Base-by-base conservation (phyloP, 495 filamentous ascomycete genomes). In the Neurospora terricola region DNA sequence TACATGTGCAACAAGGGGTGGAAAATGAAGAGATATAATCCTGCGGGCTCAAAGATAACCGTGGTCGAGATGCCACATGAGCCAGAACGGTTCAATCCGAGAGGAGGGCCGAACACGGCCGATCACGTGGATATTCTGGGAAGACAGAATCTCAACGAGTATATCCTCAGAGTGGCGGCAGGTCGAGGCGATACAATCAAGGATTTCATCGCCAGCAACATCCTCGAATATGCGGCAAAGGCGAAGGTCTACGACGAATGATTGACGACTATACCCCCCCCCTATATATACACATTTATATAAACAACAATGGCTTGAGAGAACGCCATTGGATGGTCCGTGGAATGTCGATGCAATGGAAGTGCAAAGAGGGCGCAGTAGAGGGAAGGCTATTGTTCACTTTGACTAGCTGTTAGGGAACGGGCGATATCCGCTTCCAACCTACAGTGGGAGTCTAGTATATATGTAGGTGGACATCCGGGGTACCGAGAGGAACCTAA, bases 81-180 rank as follows among this genome's bases (percentile, higher is more conserved):
- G 79, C 96, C 96, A 0, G 94, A 97, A 72, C 84, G 93, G 30
- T 98, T 98, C 81, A 92, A 90, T 73, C 93, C 96, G 0, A 84
- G 96, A 14, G 96, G 96, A 59, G 96, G 96, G 0, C 96, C 95
- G 14, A 98, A 97, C 77, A 98, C 96, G 42, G 94, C 93, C 2
- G 96, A 99, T 81, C 96, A 99, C 77, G 96, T 99, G 40, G 96
- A 99, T 80, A 98, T 99, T 72, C 84, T 99, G 21, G 96, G 96
- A 14, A 85, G 96, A 5, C 88, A 92, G 74, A 94, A 89, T 6
- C 87, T 99, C 11, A 99, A 98, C 77, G 96, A 98, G 80, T 83
- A 97, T 27, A 92, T 99, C 59, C 83, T 99, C 71, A 86, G 91
- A 37, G 92, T 99, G 16, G 96, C 93, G 0, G 94, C 93, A n/a